These are phyloP conservation scores for Piper longum DNA, from an alignment of 164 flowering plant genomes.

Conservation along the genomic window DNA sequence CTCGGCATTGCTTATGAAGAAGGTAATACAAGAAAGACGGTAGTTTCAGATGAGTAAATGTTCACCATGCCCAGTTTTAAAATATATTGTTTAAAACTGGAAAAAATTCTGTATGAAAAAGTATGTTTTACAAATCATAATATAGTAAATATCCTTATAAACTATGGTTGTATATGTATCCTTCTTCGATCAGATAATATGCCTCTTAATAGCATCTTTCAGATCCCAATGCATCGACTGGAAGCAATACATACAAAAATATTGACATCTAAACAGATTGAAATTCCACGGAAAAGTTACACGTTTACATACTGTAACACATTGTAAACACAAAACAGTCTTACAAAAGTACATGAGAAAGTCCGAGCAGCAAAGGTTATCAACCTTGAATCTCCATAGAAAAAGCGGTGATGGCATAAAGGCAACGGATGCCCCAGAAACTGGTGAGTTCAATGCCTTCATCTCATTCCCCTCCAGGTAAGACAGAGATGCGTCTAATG, in stretches of 20 bases:
- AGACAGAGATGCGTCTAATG: neutral
- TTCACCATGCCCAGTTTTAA: neutral
- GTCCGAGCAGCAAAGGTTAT: neutral
- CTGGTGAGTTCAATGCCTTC: slow-evolving; percentile 11
- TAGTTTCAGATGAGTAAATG: neutral
- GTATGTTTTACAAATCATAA: neutral
- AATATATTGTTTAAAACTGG: neutral
- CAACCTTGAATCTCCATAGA: slow-evolving; percentile 91
- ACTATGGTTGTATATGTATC: neutral
- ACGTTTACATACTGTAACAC: neutral
- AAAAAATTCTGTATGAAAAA: neutral
- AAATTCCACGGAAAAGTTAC: neutral
- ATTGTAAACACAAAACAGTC: neutral
- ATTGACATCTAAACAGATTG: neutral
- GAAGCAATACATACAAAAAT: neutral
- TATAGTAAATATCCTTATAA: neutral
- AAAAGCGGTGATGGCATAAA: slow-evolving; percentile 71
- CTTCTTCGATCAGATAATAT: neutral
- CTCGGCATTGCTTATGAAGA: neutral
- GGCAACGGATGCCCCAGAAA: slow-evolving; percentile 31
- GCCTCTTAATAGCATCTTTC: neutral
- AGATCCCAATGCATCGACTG: neutral
- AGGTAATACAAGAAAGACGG: neutral
- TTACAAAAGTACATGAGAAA: neutral
- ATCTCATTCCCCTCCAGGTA: neutral